phyloP scores from a whole-genome alignment of 1,139 yeast species.

The Pneumocystis canis region DNA sequence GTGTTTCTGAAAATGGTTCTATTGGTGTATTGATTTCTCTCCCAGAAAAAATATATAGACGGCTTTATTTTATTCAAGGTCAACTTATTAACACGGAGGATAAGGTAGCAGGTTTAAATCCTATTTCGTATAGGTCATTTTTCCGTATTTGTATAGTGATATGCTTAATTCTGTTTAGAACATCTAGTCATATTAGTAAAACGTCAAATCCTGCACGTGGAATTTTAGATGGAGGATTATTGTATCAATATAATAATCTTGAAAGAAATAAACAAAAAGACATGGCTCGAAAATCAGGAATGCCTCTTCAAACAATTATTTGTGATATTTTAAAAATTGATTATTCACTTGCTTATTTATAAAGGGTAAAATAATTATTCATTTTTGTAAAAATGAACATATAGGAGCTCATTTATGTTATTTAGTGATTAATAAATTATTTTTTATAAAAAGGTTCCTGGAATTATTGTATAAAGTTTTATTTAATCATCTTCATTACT shows the following conservation, averaged over 20 bases:
- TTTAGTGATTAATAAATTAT: neutral
- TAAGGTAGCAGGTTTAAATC: conserved; percentile 70
- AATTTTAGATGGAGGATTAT: conserved; percentile 16
- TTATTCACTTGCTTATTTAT: conserved; percentile 13
- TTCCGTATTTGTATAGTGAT: neutral
- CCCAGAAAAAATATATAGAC: conserved; percentile 57
- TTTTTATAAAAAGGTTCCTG: neutral
- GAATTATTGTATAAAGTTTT: neutral
- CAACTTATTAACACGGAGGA: conserved; percentile 65
- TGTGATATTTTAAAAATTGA: conserved; percentile 15
- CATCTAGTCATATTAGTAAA: conserved; percentile 5
- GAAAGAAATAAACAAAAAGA: conserved; percentile 7
- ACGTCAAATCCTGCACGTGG: conserved; percentile 14
- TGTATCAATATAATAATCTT: conserved; percentile 1
- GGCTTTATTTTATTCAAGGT: conserved; percentile 75
- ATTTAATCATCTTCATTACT: neutral
- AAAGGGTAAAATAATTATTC: neutral
- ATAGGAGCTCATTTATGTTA: neutral
- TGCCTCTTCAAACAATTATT: conserved; percentile 14
- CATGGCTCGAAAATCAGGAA: conserved; percentile 15
- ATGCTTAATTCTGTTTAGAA: neutral
- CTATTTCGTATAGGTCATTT: conserved; percentile 28
- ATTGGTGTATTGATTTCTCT: conserved; percentile 63
- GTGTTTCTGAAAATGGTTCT: conserved; percentile 68
- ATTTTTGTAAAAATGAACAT: neutral